phyloP scores from a whole-genome alignment of 495 filamentous ascomycete genomes.

The Penicillium crystallinum region DNA sequence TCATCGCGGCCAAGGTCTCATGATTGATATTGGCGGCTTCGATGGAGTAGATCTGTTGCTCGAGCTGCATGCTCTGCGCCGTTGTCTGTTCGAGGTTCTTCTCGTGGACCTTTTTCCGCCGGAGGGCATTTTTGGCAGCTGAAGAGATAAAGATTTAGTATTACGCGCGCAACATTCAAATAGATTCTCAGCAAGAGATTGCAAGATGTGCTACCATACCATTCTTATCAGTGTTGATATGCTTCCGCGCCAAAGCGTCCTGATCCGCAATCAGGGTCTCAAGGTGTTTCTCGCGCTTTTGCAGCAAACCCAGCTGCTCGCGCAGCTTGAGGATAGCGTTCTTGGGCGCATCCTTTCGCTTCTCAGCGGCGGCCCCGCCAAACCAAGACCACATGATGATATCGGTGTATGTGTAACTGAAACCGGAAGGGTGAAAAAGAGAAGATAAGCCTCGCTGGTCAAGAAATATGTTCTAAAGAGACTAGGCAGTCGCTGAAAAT shows the following conservation, averaged over 20 bases:
- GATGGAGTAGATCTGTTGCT: slow-evolving; percentile 94
- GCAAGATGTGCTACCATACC: slow-evolving; percentile 44
- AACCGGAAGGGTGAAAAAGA: not conserved
- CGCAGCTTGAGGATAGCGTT: slow-evolving; percentile 90
- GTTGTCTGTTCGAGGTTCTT: slow-evolving; percentile 85
- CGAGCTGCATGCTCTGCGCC: slow-evolving; percentile 83
- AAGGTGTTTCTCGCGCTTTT: slow-evolving; percentile 90
- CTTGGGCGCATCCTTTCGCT: slow-evolving; percentile 90
- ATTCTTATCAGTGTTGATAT: slow-evolving; percentile 83
- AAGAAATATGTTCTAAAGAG: not conserved
- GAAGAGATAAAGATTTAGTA: not conserved
- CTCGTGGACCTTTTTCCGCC: slow-evolving; percentile 91
- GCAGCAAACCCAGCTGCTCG: slow-evolving; percentile 90
- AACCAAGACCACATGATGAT: slow-evolving; percentile 76
- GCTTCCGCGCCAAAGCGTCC: slow-evolving; percentile 84
- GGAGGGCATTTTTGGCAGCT: slow-evolving; percentile 89
- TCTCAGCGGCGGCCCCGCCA: slow-evolving; percentile 70
- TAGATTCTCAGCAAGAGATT: not conserved
- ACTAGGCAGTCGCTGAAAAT: slow-evolving; percentile 12
- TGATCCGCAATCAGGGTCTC: slow-evolving; percentile 91
- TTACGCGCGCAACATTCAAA: not conserved
- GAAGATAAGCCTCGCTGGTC: not conserved
- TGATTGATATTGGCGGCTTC: slow-evolving; percentile 98
- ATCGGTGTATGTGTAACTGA: not conserved
- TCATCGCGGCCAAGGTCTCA: slow-evolving; percentile 92